Percentiles rank a stretch among this genome's conserved stretches.
phyloP scores from a whole-genome alignment of 805 yeast genomes.

The Saccharomycopsis lassenensis region DNA sequence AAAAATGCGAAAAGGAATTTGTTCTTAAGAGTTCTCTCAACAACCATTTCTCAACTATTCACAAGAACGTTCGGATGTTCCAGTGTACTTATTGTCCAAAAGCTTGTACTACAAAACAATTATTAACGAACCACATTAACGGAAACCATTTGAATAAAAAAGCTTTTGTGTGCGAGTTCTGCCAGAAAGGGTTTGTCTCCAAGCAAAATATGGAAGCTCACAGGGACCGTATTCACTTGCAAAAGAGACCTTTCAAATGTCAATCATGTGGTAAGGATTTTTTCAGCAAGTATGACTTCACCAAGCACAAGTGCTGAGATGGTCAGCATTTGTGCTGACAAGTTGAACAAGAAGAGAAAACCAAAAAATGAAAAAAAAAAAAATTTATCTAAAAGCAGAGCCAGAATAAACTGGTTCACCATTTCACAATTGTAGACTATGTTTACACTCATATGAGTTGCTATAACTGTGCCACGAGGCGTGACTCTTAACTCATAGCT shows the following conservation, averaged over 20 bases:
- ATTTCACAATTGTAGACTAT: too few species aligned
- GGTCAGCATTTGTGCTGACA: neutral
- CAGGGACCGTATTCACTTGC: slow-evolving; percentile 17
- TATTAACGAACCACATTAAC: slow-evolving; percentile 16
- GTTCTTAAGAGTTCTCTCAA: slow-evolving; percentile 12
- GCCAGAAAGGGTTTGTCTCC: slow-evolving; percentile 17
- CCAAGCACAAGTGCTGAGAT: slow-evolving; percentile 15
- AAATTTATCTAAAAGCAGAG: neutral
- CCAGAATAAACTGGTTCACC: too few species aligned
- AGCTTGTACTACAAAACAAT: slow-evolving; percentile 18
- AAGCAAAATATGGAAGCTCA: slow-evolving; percentile 19
- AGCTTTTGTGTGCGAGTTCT: slow-evolving; percentile 16
- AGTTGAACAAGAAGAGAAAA: neutral
- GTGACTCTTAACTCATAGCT: too few species aligned
- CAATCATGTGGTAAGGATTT: slow-evolving; percentile 13
- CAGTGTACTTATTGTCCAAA: slow-evolving; percentile 15
- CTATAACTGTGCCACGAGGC: neutral
- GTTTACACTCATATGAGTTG: too few species aligned
- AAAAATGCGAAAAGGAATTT: slow-evolving; percentile 13
- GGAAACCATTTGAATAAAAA: slow-evolving; percentile 17
- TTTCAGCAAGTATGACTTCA: slow-evolving; percentile 15
- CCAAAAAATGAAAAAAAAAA: neutral
- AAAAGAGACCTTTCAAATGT: slow-evolving; percentile 16
- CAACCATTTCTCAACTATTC: slow-evolving; percentile 13
- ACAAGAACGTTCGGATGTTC: slow-evolving; percentile 9